Conservation (phyloP, 768 basidiomycete species). For the Suillus alpinus region DNA sequence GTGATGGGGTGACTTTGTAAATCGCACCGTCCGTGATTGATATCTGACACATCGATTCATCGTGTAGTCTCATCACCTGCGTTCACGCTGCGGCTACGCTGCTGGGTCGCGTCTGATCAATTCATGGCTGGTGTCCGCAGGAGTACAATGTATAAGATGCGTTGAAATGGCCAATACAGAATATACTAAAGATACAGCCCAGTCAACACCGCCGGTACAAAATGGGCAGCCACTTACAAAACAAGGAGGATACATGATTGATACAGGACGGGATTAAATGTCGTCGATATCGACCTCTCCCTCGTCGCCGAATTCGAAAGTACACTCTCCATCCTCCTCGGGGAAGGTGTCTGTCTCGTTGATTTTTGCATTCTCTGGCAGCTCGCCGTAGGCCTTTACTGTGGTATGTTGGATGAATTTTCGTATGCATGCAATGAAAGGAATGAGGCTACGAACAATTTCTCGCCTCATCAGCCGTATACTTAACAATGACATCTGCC, state of each 20-base stretch:
- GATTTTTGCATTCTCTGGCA: slow-evolving; percentile 95
- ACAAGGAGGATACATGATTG: slow-evolving; percentile 1
- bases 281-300: slow-evolving; percentile 89
- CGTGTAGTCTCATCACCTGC: background rate
- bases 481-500: slow-evolving; percentile 99
- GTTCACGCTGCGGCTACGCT: slow-evolving; percentile 11
- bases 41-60: background rate
- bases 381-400: slow-evolving; percentile 98
- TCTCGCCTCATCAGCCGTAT: slow-evolving; percentile 93
- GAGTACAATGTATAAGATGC: slow-evolving; percentile 10
- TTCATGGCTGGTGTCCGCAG: slow-evolving; percentile 11
- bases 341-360: slow-evolving; percentile 95
- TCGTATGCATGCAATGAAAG: background rate
- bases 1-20: slow-evolving; percentile 28
- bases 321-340: slow-evolving; percentile 86
- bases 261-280: slow-evolving; percentile 48
- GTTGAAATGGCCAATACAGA: slow-evolving; percentile 11
- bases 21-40: background rate
- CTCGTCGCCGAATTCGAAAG: slow-evolving; percentile 88
- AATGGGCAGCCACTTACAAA: slow-evolving; percentile 14
- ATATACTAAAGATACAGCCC: slow-evolving; percentile 8
- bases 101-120: slow-evolving; percentile 25
- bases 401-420: slow-evolving; percentile 13
- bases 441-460: slow-evolving; percentile 49
- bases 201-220: slow-evolving; percentile 1